phyloP scores from a whole-genome alignment of 306 rosid genomes.

The Malus asiatica region DNA sequence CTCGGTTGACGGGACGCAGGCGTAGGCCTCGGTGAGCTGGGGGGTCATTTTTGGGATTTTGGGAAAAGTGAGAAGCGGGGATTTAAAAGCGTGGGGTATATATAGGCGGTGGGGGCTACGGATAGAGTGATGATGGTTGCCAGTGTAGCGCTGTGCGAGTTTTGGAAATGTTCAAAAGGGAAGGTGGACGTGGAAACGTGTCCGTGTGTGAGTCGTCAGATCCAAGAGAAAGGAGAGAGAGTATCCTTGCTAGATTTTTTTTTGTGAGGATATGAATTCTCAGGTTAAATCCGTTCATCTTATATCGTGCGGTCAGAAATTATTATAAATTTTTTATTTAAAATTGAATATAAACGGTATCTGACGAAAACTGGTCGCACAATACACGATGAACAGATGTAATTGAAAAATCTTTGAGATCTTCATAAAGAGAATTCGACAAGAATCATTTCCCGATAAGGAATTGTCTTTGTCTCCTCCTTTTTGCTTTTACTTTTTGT shows the following conservation, averaged over 20 bases:
- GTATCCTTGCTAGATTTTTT: too few species aligned
- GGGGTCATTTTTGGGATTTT: constrained; percentile 33
- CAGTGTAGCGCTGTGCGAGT: neutral
- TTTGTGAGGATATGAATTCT: too few species aligned
- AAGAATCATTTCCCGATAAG: too few species aligned
- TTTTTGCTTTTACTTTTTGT: too few species aligned
- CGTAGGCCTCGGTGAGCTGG: constrained; percentile 63
- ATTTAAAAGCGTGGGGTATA: constrained; percentile 20
- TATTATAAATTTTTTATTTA: too few species aligned
- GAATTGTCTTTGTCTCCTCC: too few species aligned
- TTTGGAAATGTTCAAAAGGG: neutral
- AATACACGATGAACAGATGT: rapidly evolving
- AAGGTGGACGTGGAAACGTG: neutral
- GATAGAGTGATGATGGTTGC: neutral
- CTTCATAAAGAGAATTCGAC: too few species aligned
- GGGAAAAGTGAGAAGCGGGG: neutral
- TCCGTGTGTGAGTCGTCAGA: neutral
- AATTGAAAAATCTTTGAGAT: too few species aligned
- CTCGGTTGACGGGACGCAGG: constrained; percentile 74
- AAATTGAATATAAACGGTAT: too few species aligned
- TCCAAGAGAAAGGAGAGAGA: neutral
- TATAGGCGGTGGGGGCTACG: neutral
- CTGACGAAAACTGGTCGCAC: too few species aligned
- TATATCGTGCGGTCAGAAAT: too few species aligned
- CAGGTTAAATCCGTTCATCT: too few species aligned